Base-by-base conservation (phyloP, 2,329 filamentous ascomycete species). In the Fusarium drepaniforme region DNA sequence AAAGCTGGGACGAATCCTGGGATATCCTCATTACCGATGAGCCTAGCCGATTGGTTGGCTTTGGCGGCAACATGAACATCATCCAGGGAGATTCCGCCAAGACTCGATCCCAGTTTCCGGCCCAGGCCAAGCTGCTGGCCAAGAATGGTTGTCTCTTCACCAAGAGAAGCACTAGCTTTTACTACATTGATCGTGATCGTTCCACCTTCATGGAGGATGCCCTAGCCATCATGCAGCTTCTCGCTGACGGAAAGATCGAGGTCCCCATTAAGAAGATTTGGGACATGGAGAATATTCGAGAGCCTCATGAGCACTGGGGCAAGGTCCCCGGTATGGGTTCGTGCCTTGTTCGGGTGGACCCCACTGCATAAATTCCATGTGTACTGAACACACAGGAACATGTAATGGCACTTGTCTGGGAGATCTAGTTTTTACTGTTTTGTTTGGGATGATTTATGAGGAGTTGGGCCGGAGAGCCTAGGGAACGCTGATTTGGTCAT, bases 1-100 rank as follows among this genome's bases (percentile, higher is more conserved):
- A 88, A 70, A 87, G 85, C 69, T 89, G 82, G 74, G 86, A 88
- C 67, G 87, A 89, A 74, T 86, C 84, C 13, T 88, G 83, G 80
- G 79, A 80, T 4, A 86, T 88, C 44, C 80, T 89, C 21, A 75
- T 67, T 33, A 66, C 63, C 15, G 53, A 78, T 5, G 72, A 80
- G 7, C 79, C 76, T n/a, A 86, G 85, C n/a, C 79, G 83, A 40
- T 77, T 86, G 4, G 82, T 86, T 1, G 84, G 79, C 1, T 86
- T 81, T 59, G 84, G 83, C 3, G 81, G 79, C 30, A 86, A 85
- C 72, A 77, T 82, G 70, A 72, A 74, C 57, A 65, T 78, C 38
- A 71, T 85, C 4, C 70, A 78, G 60, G 76, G 68, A 7, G 76
- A 76, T 12, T 64, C 67, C 15, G 75, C 78, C 38, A 83, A 82